A percentile compares a stretch with the other conserved stretches of the same genome.
Evolutionary conservation across 2,329 filamentous ascomycete species (phyloP).

Genomic region (Periglandula ipomoeae): DNA sequence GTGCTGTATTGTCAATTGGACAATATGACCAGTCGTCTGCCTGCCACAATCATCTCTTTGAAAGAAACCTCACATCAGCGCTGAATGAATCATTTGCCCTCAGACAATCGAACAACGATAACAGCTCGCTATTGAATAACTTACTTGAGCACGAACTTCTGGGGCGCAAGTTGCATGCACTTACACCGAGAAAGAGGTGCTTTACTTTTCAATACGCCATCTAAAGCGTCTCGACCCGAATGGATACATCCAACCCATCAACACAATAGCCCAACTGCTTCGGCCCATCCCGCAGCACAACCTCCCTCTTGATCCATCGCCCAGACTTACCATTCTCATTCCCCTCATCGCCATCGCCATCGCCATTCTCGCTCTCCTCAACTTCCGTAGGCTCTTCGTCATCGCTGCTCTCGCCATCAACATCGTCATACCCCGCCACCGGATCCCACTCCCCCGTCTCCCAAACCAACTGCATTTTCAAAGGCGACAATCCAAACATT

Average conservation of each 20-base stretch:
- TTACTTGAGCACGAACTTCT: too few relatives aligned
- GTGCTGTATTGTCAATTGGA: too few relatives aligned
- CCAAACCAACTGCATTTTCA: constrained; percentile 63
- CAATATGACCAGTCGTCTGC: too few relatives aligned
- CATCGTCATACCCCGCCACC: constrained; percentile 52
- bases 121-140: too few relatives aligned
- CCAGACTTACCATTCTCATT: constrained; percentile 27
- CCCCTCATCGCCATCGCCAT: not conserved
- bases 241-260: constrained; percentile 59
- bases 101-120: too few relatives aligned
- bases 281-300: constrained; percentile 70
- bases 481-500: constrained; percentile 56
- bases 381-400: constrained; percentile 31
- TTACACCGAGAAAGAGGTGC: too few relatives aligned
- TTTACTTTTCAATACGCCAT: not conserved
- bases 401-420: constrained; percentile 45
- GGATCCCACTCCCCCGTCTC: constrained; percentile 90
- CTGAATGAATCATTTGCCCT: too few relatives aligned
- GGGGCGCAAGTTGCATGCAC: too few relatives aligned
- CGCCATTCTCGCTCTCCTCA: constrained; percentile 18
- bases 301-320: constrained; percentile 67
- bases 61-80: too few relatives aligned
- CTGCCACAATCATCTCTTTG: too few relatives aligned
- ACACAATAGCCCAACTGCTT: constrained; percentile 77
- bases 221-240: constrained; percentile 55